Evolutionary conservation across 2,329 filamentous ascomycete genomes (phyloP), one percentile per base, ranked within the genome.

Genomic region (Fusarium domesticum): DNA sequence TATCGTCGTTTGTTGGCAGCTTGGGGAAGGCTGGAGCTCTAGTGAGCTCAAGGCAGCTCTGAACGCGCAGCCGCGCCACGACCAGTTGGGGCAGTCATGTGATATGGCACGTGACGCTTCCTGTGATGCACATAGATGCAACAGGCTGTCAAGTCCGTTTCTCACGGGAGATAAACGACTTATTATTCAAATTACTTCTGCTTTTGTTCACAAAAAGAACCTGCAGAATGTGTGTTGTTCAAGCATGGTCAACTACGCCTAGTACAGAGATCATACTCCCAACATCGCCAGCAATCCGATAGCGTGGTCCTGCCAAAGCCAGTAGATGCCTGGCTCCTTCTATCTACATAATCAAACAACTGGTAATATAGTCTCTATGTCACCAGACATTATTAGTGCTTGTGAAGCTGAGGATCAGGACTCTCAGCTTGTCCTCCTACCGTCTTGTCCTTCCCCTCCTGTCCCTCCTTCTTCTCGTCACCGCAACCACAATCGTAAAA

Each of bases 401-500:
- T 57, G 25, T 60, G 57, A 18, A 57, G 38, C 37, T 54, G 36
- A 6, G 44, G 47, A 10, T 52, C 54, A 10, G 51, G 41, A 18
- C 45, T 45, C 33, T 53, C 46, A 4, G 38, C 45, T 39, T 51
- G 45, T 10, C 45, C 47, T 45, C 44, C 47, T 51, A 64, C 37
- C 51, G 18, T 37, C 36, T 49, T 25, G 12, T 28, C 8, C 8
- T 30, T 38, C 39, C 39, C 49, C 52, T 64, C 30, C 51, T 37
- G 43, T 14, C 32, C 42, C 42, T 56, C 60, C 37, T 57, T 51
- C 45, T 60, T 59, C 48, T 83, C 80, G n/a, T 85, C 83, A 12
- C 80, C 83, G 58, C 83, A 87, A 1, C 83, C 83, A 59, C 83
- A 87, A 61, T 87, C 83, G 65, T 86, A 87, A 61, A 84, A 83